Evolutionary conservation across 108 stramenopile species (phyloP).

Genomic region (Asterionellopsis glacialis): DNA sequence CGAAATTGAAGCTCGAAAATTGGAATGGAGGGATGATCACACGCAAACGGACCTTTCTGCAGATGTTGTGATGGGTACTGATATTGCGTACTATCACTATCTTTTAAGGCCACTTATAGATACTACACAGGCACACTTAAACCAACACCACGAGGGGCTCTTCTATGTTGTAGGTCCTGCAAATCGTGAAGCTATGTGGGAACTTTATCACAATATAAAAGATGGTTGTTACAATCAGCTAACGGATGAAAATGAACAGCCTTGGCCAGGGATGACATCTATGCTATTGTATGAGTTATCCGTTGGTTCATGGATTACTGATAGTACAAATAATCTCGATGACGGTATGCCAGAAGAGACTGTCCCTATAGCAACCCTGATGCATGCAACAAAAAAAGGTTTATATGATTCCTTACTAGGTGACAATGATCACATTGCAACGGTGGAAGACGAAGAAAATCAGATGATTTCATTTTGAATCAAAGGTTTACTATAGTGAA

Average conservation of each 20-base stretch:
- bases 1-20: background rate
- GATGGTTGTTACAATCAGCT: conserved; percentile 29
- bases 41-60: background rate
- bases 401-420: background rate
- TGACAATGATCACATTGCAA: conserved; percentile 15
- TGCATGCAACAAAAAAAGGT: conserved; percentile 1
- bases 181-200: conserved; percentile 26
- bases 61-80: conserved; percentile 19
- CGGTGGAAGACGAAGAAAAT: conserved; percentile 8
- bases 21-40: conserved; percentile 22
- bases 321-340: background rate
- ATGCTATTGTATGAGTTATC: conserved; percentile 17
- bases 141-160: background rate
- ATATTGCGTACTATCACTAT: conserved; percentile 27
- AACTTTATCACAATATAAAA: conserved; percentile 17
- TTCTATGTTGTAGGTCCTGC: conserved; percentile 19
- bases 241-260: conserved; percentile 11
- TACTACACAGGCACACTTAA: conserved; percentile 4
- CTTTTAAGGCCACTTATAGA: conserved; percentile 21
- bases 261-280: conserved; percentile 17
- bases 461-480: conserved; percentile 15
- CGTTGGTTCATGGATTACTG: background rate
- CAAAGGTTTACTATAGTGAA: too few relatives aligned
- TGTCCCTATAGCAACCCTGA: conserved; percentile 13
- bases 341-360: background rate